Percentiles rank a stretch among this genome's conserved stretches.
phyloP scores from a whole-genome alignment of 2,329 filamentous ascomycete genomes.

The Colletotrichum sp. region DNA sequence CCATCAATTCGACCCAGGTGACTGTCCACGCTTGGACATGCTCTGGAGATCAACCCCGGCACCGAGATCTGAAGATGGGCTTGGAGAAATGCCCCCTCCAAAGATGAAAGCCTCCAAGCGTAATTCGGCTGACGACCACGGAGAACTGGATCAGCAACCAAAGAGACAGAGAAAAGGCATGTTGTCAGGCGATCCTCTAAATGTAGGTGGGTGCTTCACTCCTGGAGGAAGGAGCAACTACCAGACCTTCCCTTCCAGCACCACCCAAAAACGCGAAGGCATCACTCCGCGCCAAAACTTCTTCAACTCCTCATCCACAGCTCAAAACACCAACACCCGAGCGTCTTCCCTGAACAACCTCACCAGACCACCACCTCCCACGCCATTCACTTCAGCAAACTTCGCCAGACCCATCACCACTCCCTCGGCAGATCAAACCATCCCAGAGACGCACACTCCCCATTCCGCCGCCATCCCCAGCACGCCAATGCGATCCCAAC shows the following conservation, averaged over 20 bases:
- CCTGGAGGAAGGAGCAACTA: background rate
- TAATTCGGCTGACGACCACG: background rate
- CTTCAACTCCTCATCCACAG: accelerated
- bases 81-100: background rate
- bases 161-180: background rate
- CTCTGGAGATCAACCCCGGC: background rate
- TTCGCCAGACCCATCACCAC: background rate
- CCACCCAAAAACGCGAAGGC: background rate
- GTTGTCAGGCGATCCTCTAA: background rate
- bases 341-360: too few relatives aligned
- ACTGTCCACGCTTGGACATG: background rate
- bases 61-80: accelerated
- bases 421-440: background rate
- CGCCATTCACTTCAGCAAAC: too few relatives aligned
- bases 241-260: background rate
- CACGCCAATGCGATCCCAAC: background rate
- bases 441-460: accelerated
- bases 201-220: background rate
- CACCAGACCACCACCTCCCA: too few relatives aligned
- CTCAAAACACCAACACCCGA: too few relatives aligned
- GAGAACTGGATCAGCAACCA: accelerated
- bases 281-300: background rate
- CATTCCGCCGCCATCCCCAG: background rate
- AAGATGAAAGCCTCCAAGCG: background rate
- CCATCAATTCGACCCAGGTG: accelerated